A percentile compares a stretch with the other conserved stretches of the same genome.
phyloP scores from a whole-genome alignment of 2,329 filamentous ascomycete species.

The Raffaelea deltoideospora region DNA sequence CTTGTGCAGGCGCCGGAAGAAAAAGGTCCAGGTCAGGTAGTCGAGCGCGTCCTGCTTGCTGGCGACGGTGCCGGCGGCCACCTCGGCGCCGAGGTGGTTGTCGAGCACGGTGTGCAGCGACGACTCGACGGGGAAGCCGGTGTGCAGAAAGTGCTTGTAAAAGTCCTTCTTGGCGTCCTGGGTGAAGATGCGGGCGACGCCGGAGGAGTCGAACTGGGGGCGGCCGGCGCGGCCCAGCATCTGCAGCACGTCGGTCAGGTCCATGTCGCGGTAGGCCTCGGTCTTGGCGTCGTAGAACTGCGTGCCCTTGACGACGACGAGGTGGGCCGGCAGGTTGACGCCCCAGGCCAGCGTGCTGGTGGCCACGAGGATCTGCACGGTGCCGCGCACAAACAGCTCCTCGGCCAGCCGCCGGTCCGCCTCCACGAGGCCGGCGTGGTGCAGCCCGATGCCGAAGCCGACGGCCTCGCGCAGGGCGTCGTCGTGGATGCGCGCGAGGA shows the following conservation, averaged over 20 bases:
- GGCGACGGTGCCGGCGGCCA: slow-evolving; percentile 80
- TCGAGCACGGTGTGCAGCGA: slow-evolving; percentile 92
- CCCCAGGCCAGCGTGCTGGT: slow-evolving; percentile 97
- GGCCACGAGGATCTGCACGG: slow-evolving; percentile 91
- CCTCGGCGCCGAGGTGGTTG: slow-evolving; percentile 90
- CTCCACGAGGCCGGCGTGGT: slow-evolving; percentile 93
- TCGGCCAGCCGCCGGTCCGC: slow-evolving; percentile 83
- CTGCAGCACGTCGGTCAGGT: slow-evolving; percentile 90
- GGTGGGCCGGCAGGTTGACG: slow-evolving; percentile 89
- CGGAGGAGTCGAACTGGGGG: slow-evolving; percentile 90
- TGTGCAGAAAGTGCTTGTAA: slow-evolving; percentile 98
- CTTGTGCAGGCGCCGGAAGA: slow-evolving; percentile 93
- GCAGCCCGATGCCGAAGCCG: slow-evolving; percentile 90
- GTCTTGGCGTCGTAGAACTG: slow-evolving; percentile 98
- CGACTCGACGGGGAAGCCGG: slow-evolving; percentile 93
- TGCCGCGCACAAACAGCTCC: slow-evolving; percentile 92
- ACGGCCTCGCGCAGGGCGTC: slow-evolving; percentile 86
- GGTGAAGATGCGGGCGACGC: slow-evolving; percentile 93
- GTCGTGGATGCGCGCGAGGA: slow-evolving; percentile 83
- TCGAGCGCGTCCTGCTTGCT: slow-evolving; percentile 96
- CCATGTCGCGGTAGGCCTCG: slow-evolving; percentile 97
- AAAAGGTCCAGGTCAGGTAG: slow-evolving; percentile 98
- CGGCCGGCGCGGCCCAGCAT: slow-evolving; percentile 94
- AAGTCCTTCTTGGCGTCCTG: slow-evolving; percentile 97
- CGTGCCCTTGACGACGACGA: slow-evolving; percentile 95